Percentiles rank a stretch among this genome's conserved stretches.
Conservation (phyloP, 2,329 filamentous ascomycete genomes). For the Penicillium sp. region DNA sequence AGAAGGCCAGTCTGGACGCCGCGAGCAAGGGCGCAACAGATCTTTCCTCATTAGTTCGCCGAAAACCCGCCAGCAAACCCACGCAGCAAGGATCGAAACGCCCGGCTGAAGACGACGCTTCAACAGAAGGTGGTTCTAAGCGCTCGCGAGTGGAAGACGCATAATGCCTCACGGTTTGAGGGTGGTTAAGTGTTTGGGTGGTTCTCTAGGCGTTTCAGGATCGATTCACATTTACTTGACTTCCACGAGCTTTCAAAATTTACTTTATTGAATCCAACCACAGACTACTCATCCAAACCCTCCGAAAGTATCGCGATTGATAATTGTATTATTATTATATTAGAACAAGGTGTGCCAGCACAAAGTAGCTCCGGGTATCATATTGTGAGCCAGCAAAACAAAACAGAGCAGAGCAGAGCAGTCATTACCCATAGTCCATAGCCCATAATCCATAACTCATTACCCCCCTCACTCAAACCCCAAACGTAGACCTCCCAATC, state of each 20-base stretch:
- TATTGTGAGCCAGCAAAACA: neutral
- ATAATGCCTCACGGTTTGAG: neutral
- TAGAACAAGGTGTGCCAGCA: neutral
- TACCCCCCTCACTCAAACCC: conserved; percentile 23
- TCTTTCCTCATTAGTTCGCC: conserved; percentile 62
- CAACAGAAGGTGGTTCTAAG: conserved; percentile 29
- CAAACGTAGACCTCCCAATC: conserved; percentile 31
- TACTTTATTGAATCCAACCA: too few relatives aligned
- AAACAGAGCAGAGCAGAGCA: too few relatives aligned
- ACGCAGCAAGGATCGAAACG: conserved; percentile 32
- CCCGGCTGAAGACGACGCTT: conserved; percentile 26
- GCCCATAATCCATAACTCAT: too few relatives aligned
- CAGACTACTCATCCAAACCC: too few relatives aligned
- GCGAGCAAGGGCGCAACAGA: conserved; percentile 63
- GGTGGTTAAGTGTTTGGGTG: neutral
- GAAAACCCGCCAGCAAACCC: conserved; percentile 45
- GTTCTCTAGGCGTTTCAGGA: conserved; percentile 2
- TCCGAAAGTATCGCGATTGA: too few relatives aligned
- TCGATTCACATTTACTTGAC: neutral
- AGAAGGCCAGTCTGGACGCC: conserved; percentile 59
- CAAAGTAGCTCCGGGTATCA: neutral
- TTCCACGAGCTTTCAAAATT: too few relatives aligned
- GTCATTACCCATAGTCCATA: too few relatives aligned
- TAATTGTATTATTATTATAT: too few relatives aligned
- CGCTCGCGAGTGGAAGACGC: conserved; percentile 29